A percentile compares a stretch with the other conserved stretches of the same genome.
Conservation (phyloP, 2,329 filamentous ascomycete genomes). For the Microdochium bolleyi region DNA sequence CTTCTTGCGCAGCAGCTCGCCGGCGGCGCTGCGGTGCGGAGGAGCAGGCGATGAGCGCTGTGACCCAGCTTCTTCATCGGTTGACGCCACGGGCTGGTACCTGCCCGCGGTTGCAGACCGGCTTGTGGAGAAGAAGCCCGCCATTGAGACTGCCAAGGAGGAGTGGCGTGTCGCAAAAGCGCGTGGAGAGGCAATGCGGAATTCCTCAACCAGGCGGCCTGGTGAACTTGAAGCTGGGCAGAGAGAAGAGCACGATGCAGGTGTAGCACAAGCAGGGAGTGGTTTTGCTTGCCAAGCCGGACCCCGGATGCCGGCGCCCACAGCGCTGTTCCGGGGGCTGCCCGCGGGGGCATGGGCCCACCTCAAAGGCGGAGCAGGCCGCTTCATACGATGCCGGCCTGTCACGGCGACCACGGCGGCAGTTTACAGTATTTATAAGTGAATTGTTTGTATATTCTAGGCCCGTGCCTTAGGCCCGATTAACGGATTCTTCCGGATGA, state of each 20-base stretch:
- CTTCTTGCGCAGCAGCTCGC: not conserved
- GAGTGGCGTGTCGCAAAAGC: not conserved
- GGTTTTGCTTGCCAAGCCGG: not conserved
- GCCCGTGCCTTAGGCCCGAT: too few species aligned
- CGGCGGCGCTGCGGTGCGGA: not conserved
- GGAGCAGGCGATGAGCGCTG: not conserved
- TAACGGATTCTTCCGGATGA: too few species aligned
- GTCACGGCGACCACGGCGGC: too few species aligned
- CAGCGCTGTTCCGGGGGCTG: too few species aligned
- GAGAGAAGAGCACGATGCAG: too few species aligned
- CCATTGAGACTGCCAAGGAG: not conserved
- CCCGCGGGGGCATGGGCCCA: too few species aligned
- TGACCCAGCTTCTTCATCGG: not conserved
- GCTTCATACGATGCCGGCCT: too few species aligned
- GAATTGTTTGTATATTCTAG: too few species aligned
- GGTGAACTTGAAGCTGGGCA: too few species aligned
- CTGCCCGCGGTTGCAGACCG: not conserved
- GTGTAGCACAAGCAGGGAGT: too few species aligned
- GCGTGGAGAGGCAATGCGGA: not conserved
- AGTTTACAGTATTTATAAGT: too few species aligned
- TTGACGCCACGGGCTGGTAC: not conserved
- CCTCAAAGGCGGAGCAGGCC: too few species aligned
- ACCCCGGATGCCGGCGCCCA: not conserved
- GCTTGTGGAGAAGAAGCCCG: not conserved
- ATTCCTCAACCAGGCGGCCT: not conserved